Conservation (phyloP, 2,329 filamentous ascomycete species). For the Penicillium thymicola region DNA sequence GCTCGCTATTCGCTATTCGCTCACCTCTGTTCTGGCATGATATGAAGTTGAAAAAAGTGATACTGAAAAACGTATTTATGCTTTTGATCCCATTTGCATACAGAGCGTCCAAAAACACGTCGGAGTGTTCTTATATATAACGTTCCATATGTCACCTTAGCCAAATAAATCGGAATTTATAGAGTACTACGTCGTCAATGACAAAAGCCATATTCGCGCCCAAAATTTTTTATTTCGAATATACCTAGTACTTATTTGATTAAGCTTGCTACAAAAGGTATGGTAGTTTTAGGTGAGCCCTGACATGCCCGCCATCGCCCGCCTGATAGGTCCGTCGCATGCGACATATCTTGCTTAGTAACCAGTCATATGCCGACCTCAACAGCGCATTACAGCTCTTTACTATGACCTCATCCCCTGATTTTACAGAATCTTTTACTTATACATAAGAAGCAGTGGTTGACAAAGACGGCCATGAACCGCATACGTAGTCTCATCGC, state of each 20-base stretch:
- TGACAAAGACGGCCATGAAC: slow-evolving; percentile 27
- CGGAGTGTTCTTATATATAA: not conserved
- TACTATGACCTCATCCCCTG: not conserved
- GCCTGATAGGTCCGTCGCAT: not conserved
- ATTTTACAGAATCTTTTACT: not conserved
- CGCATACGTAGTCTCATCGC: slow-evolving; percentile 35
- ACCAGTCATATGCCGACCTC: slow-evolving; percentile 2
- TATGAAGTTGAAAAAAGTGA: not conserved
- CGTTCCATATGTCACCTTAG: not conserved
- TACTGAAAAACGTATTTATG: not conserved
- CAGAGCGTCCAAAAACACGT: not conserved
- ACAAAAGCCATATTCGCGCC: not conserved
- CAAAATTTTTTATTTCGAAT: not conserved
- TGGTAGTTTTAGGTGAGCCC: not conserved
- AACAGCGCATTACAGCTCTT: not conserved
- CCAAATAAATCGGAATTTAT: not conserved
- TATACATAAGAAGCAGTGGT: no score
- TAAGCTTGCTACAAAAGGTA: not conserved
- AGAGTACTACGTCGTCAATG: not conserved
- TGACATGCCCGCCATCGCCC: not conserved
- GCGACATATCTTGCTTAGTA: slow-evolving; percentile 3
- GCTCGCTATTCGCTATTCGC: not conserved
- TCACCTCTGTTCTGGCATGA: not conserved
- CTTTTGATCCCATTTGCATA: no score
- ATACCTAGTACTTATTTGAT: not conserved